A percentile compares a stretch with the other conserved stretches of the same genome.
Conservation (phyloP, 2,329 filamentous ascomycete genomes). For the Sporothrix variecibatus region DNA sequence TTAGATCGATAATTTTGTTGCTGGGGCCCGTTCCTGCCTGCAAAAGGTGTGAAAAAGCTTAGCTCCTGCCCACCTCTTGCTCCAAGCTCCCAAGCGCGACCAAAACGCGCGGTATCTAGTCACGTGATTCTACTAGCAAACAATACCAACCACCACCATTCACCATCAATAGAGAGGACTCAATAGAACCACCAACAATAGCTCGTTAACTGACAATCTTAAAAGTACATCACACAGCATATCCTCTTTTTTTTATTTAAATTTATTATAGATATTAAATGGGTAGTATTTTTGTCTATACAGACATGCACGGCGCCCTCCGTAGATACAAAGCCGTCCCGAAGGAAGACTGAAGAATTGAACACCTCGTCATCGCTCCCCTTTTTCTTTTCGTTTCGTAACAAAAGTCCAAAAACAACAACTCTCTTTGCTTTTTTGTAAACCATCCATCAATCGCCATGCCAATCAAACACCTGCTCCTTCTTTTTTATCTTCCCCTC, state of each 20-base stretch:
- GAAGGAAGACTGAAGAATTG: neutral
- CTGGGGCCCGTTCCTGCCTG: slow-evolving; percentile 2
- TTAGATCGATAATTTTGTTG: slow-evolving; percentile 22
- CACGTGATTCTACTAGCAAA: slow-evolving; percentile 11
- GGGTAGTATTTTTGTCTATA: slow-evolving; percentile 14
- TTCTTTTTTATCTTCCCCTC: neutral
- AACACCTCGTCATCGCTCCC: neutral
- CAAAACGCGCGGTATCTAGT: neutral
- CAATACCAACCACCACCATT: neutral
- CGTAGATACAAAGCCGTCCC: neutral
- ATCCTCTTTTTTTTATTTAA: neutral
- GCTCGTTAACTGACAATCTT: neutral
- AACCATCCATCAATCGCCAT: neutral
- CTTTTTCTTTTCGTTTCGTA: neutral
- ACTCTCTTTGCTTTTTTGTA: neutral
- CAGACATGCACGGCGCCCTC: neutral
- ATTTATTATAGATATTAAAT: slow-evolving; percentile 9
- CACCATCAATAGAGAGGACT: neutral
- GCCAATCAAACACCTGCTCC: neutral
- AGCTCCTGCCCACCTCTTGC: slow-evolving; percentile 3
- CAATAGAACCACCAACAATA: neutral
- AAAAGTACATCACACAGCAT: neutral
- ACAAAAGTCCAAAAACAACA: neutral
- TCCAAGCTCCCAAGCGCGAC: slow-evolving; percentile 23
- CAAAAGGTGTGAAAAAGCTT: slow-evolving; percentile 17